Percentiles rank a stretch among this genome's conserved stretches.
Conservation (phyloP, 116 monocot species). For the Iris pallida region DNA sequence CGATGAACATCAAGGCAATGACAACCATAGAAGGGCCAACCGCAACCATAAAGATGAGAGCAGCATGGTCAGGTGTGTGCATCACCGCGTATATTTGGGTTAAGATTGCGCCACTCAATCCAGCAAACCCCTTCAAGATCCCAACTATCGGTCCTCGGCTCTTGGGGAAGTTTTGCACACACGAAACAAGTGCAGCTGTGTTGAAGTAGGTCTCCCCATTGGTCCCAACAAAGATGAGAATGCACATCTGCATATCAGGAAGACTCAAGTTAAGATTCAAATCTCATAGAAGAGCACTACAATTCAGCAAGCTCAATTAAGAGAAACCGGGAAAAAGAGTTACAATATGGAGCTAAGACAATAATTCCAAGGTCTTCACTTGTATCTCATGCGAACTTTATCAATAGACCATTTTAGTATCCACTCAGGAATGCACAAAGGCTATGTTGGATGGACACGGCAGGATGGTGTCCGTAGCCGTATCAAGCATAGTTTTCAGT, state of each 20-base stretch:
- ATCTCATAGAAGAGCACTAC: neutral
- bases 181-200: constrained; percentile 73
- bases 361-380: no score
- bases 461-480: no score
- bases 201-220: constrained; percentile 98
- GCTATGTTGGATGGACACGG: no score
- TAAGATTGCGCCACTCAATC: constrained; percentile 81
- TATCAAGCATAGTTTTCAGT: no score
- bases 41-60: constrained; percentile 77
- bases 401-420: no score
- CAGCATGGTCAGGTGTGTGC: constrained; percentile 45
- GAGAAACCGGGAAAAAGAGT: no score
- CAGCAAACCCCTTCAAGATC: constrained; percentile 82
- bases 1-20: constrained; percentile 69
- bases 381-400: no score
- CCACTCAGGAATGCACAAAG: no score
- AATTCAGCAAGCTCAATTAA: neutral
- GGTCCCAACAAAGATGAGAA: constrained; percentile 82
- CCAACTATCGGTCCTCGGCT: constrained; percentile 74
- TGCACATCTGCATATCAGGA: constrained; percentile 67
- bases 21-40: constrained; percentile 70
- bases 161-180: constrained; percentile 89
- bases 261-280: neutral
- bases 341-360: no score
- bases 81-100: constrained; percentile 72